Conservation (phyloP, 2,329 filamentous ascomycete species). For the Verticillium albo-atrum region DNA sequence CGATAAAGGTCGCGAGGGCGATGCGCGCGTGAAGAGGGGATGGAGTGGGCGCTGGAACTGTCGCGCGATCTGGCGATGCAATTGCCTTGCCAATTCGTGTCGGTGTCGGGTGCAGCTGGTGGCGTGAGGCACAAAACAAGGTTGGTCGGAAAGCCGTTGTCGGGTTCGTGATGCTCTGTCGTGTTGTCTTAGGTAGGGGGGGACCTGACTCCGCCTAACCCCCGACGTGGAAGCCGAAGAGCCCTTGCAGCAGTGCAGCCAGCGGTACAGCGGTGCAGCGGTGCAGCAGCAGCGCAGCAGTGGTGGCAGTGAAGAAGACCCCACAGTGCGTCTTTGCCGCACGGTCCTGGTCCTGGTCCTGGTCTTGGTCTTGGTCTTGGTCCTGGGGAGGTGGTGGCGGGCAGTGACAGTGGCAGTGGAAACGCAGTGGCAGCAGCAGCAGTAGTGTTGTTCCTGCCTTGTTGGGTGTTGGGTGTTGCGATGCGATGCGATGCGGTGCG, state of each 20-base stretch:
- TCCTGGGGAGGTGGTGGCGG: too few species aligned
- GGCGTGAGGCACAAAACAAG: not conserved
- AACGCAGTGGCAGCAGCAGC: not conserved
- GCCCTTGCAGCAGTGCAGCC: conserved; percentile 12
- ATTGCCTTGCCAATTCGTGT: conserved; percentile 1
- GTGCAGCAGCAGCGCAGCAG: too few species aligned
- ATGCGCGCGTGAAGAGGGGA: conserved; percentile 1
- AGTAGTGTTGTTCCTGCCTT: not conserved
- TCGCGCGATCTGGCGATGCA: conserved; percentile 3
- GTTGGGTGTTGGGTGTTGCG: too few species aligned
- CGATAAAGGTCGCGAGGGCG: conserved; percentile 3
- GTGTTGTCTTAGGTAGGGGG: conserved; percentile 1
- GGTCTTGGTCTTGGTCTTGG: too few species aligned
- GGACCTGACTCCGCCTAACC: conserved; percentile 2
- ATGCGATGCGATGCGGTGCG: too few species aligned
- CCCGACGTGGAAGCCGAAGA: conserved; percentile 2
- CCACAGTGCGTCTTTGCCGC: conserved; percentile 4
- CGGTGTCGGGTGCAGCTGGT: conserved; percentile 4
- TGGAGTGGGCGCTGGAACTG: conserved; percentile 4
- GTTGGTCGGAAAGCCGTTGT: not conserved
- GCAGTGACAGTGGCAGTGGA: not conserved
- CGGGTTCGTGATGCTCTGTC: conserved; percentile 1
- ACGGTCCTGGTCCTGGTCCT: too few species aligned
- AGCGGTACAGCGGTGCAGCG: too few species aligned
- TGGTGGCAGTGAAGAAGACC: too few species aligned